Base-by-base conservation (phyloP, 805 yeast genomes). In the Tetrapisispora taiwanensis region DNA sequence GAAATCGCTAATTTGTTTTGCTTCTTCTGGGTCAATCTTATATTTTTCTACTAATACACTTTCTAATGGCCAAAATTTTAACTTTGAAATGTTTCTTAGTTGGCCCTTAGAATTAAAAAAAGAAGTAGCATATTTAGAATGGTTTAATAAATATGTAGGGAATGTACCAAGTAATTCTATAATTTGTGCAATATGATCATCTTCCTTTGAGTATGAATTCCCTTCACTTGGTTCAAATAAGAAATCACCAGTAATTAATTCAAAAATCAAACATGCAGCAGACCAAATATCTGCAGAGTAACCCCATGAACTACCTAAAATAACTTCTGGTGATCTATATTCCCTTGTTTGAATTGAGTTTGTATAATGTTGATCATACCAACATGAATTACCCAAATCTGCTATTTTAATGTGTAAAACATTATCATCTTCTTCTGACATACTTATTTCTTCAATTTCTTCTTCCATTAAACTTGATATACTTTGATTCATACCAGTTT, bases 251-350 rank as follows among this genome's bases (percentile, higher is more conserved):
- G 98, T 90, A 36, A 90, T 64, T 20, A 92, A 71, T 67, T 92
- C 98, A 65, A 92, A 92, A 1, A 84, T 71, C 55, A 92, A 66
- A 66, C 97, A 89, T 0, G 95, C 97, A 55, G 84, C 71, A n/a
- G 95, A 84, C 98, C 98, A 92, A 39, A 90, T 74, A 65, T 92
- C 98, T 1, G 94, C 81, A 44, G 90, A 79, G 42, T 95, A 88
- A 1, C 98, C 98, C 98, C 98, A 92, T 28, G 76, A 71, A 9
- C 84, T 75, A 0, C 95, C 92, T 17, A 84, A 55, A 14, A 84
- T 63, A 5, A 83, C 84, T 57, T 90, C 98, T 1, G 97, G 97
- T 0, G 96, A 77, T 37, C 98, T 72, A 62, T 88, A 88, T 61
- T 88, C 96, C 38, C 97, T 72, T 1, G 97, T 88, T 64, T 88